Percentiles rank a stretch among this genome's conserved stretches.
These are phyloP conservation scores for Periconia sp. DNA, from an alignment of 2,329 filamentous ascomycete species.

Conservation along the genomic window DNA sequence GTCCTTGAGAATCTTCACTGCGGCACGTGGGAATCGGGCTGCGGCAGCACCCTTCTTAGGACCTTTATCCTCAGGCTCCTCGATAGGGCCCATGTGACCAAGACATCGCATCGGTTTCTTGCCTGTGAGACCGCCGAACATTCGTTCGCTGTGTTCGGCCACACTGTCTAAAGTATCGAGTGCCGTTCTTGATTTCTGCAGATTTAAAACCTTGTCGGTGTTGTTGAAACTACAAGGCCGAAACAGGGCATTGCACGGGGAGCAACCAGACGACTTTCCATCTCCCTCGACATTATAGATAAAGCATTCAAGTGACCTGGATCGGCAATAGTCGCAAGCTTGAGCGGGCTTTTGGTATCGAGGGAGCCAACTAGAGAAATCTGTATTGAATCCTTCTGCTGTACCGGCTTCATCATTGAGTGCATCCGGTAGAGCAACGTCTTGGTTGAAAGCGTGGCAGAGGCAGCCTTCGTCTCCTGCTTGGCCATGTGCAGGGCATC, in stretches of 20 bases:
- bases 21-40: constrained; percentile 74
- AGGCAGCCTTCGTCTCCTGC: constrained; percentile 28
- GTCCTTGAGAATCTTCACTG: constrained; percentile 79
- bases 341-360: constrained; percentile 53
- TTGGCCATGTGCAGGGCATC: constrained; percentile 29
- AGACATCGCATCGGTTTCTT: constrained; percentile 45
- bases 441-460: constrained; percentile 24
- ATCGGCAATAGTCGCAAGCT: constrained; percentile 56
- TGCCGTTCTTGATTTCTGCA: constrained; percentile 41
- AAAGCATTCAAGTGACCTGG: constrained; percentile 55
- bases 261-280: constrained; percentile 50
- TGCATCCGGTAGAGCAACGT: constrained; percentile 11
- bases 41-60: constrained; percentile 43
- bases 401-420: constrained; percentile 8
- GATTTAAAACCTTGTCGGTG: constrained; percentile 32
- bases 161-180: constrained; percentile 57
- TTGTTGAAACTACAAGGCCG: constrained; percentile 55
- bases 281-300: constrained; percentile 47
- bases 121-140: constrained; percentile 43
- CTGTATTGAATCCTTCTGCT: constrained; percentile 42
- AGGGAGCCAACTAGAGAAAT: constrained; percentile 56
- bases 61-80: constrained; percentile 32
- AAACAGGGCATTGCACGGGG: constrained; percentile 55
- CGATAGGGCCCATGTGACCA: constrained; percentile 44
- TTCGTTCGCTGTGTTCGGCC: constrained; percentile 46